Conservation (phyloP, 2,329 filamentous ascomycete genomes). For the Metarhizium robertsii region DNA sequence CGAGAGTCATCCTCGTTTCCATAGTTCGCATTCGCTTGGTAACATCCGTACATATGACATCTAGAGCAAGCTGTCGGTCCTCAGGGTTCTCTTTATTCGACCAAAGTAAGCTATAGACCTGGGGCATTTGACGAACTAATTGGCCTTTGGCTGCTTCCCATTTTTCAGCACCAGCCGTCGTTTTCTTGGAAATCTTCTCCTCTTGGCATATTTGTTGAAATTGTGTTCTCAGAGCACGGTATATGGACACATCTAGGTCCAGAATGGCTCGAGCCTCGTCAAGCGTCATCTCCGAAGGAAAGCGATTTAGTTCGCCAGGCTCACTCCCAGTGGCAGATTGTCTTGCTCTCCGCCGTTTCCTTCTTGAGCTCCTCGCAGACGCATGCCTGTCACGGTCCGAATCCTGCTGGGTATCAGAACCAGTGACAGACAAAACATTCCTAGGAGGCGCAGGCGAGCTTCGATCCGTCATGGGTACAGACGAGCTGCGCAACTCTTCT, state of each 20-base stretch:
- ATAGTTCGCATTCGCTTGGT: constrained; percentile 66
- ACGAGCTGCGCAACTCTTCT: neutral
- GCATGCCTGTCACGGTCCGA: neutral
- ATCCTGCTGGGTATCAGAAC: neutral
- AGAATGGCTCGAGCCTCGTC: constrained; percentile 68
- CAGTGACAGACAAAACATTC: neutral
- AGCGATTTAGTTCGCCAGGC: constrained; percentile 60
- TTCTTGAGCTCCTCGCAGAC: constrained; percentile 14
- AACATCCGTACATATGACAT: constrained; percentile 73
- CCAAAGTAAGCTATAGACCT: constrained; percentile 55
- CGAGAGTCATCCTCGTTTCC: constrained; percentile 58
- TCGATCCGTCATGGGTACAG: neutral
- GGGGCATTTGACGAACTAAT: constrained; percentile 53
- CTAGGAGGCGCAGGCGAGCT: neutral
- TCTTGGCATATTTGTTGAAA: constrained; percentile 65
- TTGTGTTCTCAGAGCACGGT: constrained; percentile 53
- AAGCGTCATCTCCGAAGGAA: constrained; percentile 74
- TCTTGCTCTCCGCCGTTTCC: constrained; percentile 60
- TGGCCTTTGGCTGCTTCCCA: constrained; percentile 65
- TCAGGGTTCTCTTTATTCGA: constrained; percentile 47
- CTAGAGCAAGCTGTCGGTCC: constrained; percentile 58
- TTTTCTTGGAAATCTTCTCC: constrained; percentile 64
- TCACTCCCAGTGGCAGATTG: constrained; percentile 50
- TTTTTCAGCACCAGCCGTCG: constrained; percentile 58
- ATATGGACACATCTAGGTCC: constrained; percentile 51